phyloP scores from a whole-genome alignment of 2,329 filamentous ascomycete genomes.

The Incumbomyces lentus region DNA sequence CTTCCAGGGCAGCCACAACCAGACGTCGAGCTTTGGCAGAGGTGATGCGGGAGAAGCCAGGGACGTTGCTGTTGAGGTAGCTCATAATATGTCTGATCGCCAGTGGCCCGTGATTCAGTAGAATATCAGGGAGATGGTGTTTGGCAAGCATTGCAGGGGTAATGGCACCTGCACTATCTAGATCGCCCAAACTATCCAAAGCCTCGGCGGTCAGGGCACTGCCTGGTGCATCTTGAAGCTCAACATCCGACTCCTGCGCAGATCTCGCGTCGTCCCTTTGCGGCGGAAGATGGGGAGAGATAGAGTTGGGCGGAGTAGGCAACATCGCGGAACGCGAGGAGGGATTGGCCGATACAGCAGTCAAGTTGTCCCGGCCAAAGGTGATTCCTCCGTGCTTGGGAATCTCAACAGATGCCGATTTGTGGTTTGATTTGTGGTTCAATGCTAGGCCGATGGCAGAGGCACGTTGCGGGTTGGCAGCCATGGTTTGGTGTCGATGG shows the following conservation, averaged over 20 bases:
- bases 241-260: slow-evolving; percentile 72
- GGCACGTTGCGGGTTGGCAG: slow-evolving; percentile 26
- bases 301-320: slow-evolving; percentile 88
- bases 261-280: slow-evolving; percentile 53
- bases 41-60: slow-evolving; percentile 76
- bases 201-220: slow-evolving; percentile 33
- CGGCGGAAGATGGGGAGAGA: slow-evolving; percentile 76
- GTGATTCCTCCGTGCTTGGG: slow-evolving; percentile 33
- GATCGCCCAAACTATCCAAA: slow-evolving; percentile 40
- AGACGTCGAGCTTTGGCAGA: slow-evolving; percentile 80
- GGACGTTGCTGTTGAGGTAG: slow-evolving; percentile 83
- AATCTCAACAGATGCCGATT: slow-evolving; percentile 36
- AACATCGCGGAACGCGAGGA: slow-evolving; percentile 37
- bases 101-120: slow-evolving; percentile 78
- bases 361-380: slow-evolving; percentile 28
- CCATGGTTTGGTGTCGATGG: slow-evolving; percentile 29
- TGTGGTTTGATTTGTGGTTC: slow-evolving; percentile 34
- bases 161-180: slow-evolving; percentile 71
- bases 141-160: slow-evolving; percentile 77
- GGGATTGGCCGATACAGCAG: slow-evolving; percentile 24
- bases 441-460: slow-evolving; percentile 42
- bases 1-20: slow-evolving; percentile 85
- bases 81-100: slow-evolving; percentile 94
- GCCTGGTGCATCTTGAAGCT: slow-evolving; percentile 61
- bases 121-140: slow-evolving; percentile 79